Evolutionary conservation across 2,329 filamentous ascomycete species (phyloP).

Genomic region (Calonectria henricotiae): DNA sequence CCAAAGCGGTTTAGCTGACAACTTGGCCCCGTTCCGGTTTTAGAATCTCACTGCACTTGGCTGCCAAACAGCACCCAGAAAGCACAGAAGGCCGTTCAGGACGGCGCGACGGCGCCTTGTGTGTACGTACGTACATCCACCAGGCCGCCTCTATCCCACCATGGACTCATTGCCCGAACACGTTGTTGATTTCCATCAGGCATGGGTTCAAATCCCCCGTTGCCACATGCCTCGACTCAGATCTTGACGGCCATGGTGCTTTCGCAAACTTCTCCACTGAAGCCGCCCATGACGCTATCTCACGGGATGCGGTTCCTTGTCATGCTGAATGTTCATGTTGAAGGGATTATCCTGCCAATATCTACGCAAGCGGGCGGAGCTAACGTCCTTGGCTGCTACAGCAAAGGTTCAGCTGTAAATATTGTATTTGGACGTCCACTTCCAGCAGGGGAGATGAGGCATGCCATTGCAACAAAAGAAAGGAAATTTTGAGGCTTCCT

Average conservation of each 20-base stretch:
- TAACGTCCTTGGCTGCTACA: background rate
- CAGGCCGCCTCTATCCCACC: constrained; percentile 22
- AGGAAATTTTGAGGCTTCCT: constrained; percentile 4
- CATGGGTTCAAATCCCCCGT: constrained; percentile 12
- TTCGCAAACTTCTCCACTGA: constrained; percentile 38
- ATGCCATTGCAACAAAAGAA: background rate
- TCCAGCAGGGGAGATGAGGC: background rate
- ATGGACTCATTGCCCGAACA: constrained; percentile 3
- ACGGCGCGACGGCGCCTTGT: constrained; percentile 3
- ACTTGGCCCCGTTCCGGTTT: constrained; percentile 36
- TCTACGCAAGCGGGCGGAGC: constrained; percentile 10
- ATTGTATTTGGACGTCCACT: background rate
- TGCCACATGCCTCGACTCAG: background rate
- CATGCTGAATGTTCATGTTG: constrained; percentile 18
- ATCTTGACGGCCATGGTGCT: constrained; percentile 8
- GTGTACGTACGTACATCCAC: constrained; percentile 18
- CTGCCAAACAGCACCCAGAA: constrained; percentile 16
- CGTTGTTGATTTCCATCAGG: constrained; percentile 5
- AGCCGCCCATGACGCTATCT: constrained; percentile 36
- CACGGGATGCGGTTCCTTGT: constrained; percentile 31
- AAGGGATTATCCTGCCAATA: constrained; percentile 22
- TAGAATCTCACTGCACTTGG: constrained; percentile 33
- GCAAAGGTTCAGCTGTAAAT: constrained; percentile 7
- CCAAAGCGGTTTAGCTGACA: constrained; percentile 25
- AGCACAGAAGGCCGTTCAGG: constrained; percentile 6